These are phyloP conservation scores for Mycena floridula DNA, from an alignment of 768 basidiomycete species.

Conservation along the genomic window DNA sequence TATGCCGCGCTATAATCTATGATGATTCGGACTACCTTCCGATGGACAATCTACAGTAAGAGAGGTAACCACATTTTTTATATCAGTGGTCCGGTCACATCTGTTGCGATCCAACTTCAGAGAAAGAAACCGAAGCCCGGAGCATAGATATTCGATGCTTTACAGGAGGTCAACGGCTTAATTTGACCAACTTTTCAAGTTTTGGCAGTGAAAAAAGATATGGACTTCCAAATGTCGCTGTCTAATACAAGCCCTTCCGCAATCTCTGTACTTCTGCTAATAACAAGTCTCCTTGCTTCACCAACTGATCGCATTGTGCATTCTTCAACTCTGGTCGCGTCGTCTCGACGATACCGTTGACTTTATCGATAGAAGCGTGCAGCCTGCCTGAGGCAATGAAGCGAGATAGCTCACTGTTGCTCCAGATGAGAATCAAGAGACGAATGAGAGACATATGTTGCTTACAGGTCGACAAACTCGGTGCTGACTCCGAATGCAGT, in stretches of 20 bases:
- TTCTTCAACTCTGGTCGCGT: constrained; percentile 66
- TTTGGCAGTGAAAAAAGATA: no score
- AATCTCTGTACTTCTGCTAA: constrained; percentile 83
- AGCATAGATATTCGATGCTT: no score
- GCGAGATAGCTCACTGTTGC: constrained; percentile 78
- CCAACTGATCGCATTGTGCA: constrained; percentile 87
- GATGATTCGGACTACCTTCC: no score
- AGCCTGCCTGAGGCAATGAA: constrained; percentile 88
- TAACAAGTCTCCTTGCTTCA: constrained; percentile 88
- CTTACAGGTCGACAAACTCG: constrained; percentile 82
- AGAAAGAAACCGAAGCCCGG: no score
- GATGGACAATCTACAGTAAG: no score
- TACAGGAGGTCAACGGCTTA: no score
- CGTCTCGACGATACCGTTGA: constrained; percentile 91
- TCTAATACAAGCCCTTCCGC: constrained; percentile 81
- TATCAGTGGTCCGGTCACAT: no score
- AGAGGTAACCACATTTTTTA: no score
- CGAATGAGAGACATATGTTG: constrained; percentile 14
- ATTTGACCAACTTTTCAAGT: no score
- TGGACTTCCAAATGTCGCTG: no score
- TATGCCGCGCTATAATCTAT: no score
- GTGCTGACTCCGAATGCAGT: constrained; percentile 86
- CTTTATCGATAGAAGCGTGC: constrained; percentile 88
- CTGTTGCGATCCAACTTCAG: no score
- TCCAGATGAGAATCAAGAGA: not conserved